Percentiles rank a stretch among this genome's conserved stretches.
These are phyloP conservation scores for Daldinia concentrica DNA, from an alignment of 495 filamentous ascomycete genomes.

Conservation along the genomic window DNA sequence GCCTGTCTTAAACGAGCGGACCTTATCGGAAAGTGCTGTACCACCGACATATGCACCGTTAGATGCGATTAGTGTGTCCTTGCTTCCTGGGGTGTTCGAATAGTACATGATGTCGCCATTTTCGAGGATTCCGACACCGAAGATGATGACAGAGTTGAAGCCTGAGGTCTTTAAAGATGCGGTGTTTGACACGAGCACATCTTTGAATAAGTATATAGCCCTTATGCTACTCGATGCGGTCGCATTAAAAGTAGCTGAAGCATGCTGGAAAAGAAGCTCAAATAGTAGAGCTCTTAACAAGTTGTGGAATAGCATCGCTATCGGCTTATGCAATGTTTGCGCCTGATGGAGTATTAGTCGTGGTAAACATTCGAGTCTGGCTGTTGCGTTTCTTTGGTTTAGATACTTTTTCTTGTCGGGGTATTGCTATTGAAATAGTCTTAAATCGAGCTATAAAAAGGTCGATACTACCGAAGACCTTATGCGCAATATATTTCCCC, in stretches of 20 bases:
- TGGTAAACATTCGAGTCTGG: not conserved
- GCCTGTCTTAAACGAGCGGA: slow-evolving; percentile 52
- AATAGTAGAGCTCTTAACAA: slow-evolving; percentile 40
- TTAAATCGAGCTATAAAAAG: not conserved
- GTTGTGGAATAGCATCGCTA: slow-evolving; percentile 26
- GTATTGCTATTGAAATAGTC: slow-evolving; percentile 8
- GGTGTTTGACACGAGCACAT: slow-evolving; percentile 56
- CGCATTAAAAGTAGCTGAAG: slow-evolving; percentile 21
- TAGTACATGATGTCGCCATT: slow-evolving; percentile 59
- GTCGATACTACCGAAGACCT: slow-evolving; percentile 6
- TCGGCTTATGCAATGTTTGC: not conserved
- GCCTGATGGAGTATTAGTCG: not conserved
- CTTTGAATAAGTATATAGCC: slow-evolving; percentile 55
- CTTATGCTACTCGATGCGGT: slow-evolving; percentile 43
- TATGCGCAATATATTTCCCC: slow-evolving; percentile 7
- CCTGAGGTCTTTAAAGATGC: slow-evolving; percentile 49
- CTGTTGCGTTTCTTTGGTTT: not conserved
- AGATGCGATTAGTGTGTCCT: slow-evolving; percentile 48
- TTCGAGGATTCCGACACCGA: slow-evolving; percentile 52
- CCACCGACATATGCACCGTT: slow-evolving; percentile 52
- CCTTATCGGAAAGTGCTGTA: slow-evolving; percentile 49
- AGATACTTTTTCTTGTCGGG: not conserved
- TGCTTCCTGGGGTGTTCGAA: slow-evolving; percentile 55
- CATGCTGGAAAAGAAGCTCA: slow-evolving; percentile 37
- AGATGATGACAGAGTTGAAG: slow-evolving; percentile 55